These are phyloP conservation scores for Salvia rosmarinus DNA, from an alignment of 257 asterid genomes.

Conservation along the genomic window DNA sequence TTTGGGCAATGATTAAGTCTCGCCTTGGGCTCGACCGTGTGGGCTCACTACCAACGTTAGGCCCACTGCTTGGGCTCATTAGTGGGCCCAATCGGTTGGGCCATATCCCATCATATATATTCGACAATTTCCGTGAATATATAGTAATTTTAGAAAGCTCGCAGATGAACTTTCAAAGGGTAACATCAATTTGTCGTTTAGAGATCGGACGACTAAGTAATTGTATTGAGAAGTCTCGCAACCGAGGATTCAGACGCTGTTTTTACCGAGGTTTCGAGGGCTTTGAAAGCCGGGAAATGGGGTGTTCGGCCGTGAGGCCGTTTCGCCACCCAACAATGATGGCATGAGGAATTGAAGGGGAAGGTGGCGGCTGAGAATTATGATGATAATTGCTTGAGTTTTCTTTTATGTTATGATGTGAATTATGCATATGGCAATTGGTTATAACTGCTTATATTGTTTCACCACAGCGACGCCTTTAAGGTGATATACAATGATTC, in stretches of 20 bases:
- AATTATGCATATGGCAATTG: background rate
- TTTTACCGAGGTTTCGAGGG: background rate
- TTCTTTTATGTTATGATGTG: background rate
- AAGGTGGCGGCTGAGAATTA: background rate
- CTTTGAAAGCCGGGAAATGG: background rate
- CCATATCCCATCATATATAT: background rate
- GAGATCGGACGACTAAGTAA: too few relatives aligned
- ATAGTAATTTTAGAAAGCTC: too few relatives aligned
- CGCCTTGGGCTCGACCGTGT: too few relatives aligned
- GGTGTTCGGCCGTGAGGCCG: background rate
- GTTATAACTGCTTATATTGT: background rate
- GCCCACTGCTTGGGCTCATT: too few relatives aligned
- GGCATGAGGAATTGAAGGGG: background rate
- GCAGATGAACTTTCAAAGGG: too few relatives aligned
- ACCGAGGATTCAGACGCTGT: too few relatives aligned
- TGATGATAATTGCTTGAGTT: background rate
- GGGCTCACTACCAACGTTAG: too few relatives aligned
- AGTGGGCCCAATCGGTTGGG: too few relatives aligned
- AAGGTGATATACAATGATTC: slow-evolving; percentile 52
- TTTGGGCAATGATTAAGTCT: too few relatives aligned
- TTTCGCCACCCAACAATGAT: background rate
- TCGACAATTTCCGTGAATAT: too few relatives aligned
- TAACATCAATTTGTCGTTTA: too few relatives aligned
- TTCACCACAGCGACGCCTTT: slow-evolving; percentile 28
- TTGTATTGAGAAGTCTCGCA: too few relatives aligned